Evolutionary conservation across 1,284 basidiomycete species (phyloP), one percentile per base, ranked within the genome.

Genomic region (Sanguinoderma infundibulare): DNA sequence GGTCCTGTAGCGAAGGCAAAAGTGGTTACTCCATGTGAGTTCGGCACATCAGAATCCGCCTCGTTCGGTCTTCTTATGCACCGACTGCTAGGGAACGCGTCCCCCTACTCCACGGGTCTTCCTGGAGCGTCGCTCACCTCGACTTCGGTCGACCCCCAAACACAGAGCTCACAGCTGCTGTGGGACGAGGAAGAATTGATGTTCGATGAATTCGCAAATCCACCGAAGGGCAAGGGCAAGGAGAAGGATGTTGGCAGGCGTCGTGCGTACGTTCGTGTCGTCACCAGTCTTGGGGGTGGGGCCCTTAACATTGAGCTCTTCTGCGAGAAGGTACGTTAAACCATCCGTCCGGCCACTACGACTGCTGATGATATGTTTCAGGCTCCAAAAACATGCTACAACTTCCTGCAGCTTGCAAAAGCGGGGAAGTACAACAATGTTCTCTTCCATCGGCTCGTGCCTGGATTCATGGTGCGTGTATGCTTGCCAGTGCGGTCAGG

Each of bases 371-470:
- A 49, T 32, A 35, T 6, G 10, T 5, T 49, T 53, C 60, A 95
- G 87, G 97, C 96, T 6, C 97, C 97, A 0, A 96, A 97, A 78
- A 98, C 97, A 0, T 97, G 96, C 71, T 99, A 98, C 76, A 99
- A 99, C 77, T 99, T 98, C 76, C 78, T 99, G 20, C 92, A 92
- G 88, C 84, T 98, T 5, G 95, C 96, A 0, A 87, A 88, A 67
- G 80, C 89, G 36, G 95, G 96, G 3, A 95, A 96, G 69, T 99
- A 98, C 74, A 90, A 98, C 69, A 81, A 94, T 68, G 90, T 87
- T 62, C 74, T 92, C 34, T 99, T 99, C 76, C 97, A 99, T 73
- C 88, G 97, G 36, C 81, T 98, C 52, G 95, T 99, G 14, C 96
- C 96, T 5, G 96, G 94, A 0, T 99, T 99, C 74, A 99, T 99